Percentiles rank a stretch among this genome's conserved stretches.
Evolutionary conservation across 2,329 filamentous ascomycete genomes (phyloP).

Genomic region (Fusarium compactum): DNA sequence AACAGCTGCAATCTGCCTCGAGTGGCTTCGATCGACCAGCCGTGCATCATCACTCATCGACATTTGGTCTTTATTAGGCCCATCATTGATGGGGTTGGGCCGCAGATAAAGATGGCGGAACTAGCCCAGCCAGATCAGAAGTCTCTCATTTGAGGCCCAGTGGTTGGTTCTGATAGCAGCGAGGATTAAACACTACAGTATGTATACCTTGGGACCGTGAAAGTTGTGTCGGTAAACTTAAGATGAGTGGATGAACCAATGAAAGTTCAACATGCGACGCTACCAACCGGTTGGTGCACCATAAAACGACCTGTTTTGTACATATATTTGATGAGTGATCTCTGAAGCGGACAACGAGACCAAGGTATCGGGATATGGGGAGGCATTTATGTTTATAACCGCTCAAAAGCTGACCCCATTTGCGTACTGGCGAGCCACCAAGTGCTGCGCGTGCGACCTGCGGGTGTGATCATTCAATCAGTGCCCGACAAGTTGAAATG

Average conservation of each 20-base stretch:
- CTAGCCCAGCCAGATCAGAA: constrained; percentile 5
- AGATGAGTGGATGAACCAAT: constrained; percentile 25
- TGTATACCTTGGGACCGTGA: constrained; percentile 20
- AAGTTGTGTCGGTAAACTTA: constrained; percentile 27
- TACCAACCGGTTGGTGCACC: constrained; percentile 31
- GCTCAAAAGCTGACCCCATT: constrained; percentile 9
- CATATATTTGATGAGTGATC: constrained; percentile 5
- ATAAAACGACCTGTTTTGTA: constrained; percentile 30
- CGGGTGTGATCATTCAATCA: constrained; percentile 15
- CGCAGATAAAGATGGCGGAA: constrained; percentile 3
- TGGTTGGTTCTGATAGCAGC: constrained; percentile 28
- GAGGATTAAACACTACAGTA: constrained; percentile 27
- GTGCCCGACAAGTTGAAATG: constrained; percentile 27
- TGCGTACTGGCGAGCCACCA: constrained; percentile 10
- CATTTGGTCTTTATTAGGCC: constrained; percentile 1
- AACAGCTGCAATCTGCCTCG: constrained; percentile 10
- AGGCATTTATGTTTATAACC: constrained; percentile 4
- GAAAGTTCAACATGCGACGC: not conserved
- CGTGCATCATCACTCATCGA: constrained; percentile 19
- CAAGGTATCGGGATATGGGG: not conserved
- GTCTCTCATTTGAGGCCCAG: constrained; percentile 17
- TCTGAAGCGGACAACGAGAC: constrained; percentile 12
- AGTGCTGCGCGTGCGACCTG: constrained; percentile 19
- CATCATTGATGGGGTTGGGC: constrained; percentile 21
- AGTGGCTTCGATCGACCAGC: constrained; percentile 23